These are phyloP conservation scores for Phytophthora litchii DNA, from an alignment of 352 stramenopile genomes.

Conservation along the genomic window DNA sequence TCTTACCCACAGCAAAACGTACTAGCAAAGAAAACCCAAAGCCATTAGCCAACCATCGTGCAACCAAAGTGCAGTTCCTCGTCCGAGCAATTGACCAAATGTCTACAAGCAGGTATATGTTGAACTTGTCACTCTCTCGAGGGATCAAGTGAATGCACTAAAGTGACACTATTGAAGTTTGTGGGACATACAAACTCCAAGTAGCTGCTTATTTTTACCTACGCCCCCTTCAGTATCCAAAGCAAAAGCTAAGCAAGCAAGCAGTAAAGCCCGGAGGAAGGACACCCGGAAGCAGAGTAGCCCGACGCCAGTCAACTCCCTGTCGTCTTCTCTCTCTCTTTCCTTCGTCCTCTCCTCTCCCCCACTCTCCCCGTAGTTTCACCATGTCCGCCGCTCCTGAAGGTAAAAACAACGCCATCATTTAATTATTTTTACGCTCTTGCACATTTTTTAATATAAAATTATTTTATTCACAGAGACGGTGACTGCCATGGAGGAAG, in stretches of 20 bases:
- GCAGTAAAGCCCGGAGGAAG: conserved; percentile 13
- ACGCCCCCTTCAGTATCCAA: conserved; percentile 18
- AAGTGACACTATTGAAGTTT: conserved; percentile 28
- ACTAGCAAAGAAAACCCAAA: conserved; percentile 5
- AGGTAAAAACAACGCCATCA: conserved; percentile 16
- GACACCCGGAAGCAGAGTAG: conserved; percentile 28
- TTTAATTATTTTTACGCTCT: not conserved
- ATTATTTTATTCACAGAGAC: conserved; percentile 16
- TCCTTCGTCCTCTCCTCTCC: conserved; percentile 17
- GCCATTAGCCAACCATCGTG: not conserved
- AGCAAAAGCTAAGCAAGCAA: conserved; percentile 23
- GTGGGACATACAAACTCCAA: conserved; percentile 12
- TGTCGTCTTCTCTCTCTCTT: conserved; percentile 17
- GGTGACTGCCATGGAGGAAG: conserved; percentile 30
- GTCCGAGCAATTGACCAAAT: no score
- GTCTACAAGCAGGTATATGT: not conserved
- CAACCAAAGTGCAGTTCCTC: no score
- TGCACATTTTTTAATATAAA: not conserved
- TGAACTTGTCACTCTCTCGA: conserved; percentile 10
- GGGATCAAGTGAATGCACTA: not conserved
- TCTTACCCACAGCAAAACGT: no score
- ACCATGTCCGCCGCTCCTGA: conserved; percentile 39
- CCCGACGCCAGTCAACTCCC: conserved; percentile 15
- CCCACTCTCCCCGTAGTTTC: not conserved
- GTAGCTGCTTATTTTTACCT: conserved; percentile 3